A percentile compares a stretch with the other conserved stretches of the same genome.
These are phyloP conservation scores for Colletotrichum sp. DNA, from an alignment of 2,329 filamentous ascomycete genomes.

Conservation along the genomic window DNA sequence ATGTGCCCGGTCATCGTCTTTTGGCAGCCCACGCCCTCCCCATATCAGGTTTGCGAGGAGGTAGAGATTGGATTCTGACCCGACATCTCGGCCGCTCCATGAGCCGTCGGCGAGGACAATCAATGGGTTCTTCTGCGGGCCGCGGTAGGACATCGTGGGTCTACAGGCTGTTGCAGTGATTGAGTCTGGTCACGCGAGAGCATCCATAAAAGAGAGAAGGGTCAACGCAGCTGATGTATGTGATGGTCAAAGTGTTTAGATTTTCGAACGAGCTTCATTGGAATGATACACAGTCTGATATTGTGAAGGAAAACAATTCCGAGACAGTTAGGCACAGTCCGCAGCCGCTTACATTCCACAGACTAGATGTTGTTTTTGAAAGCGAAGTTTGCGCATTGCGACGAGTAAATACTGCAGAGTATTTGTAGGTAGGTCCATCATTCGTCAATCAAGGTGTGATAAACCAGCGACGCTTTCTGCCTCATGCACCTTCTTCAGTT, in stretches of 20 bases:
- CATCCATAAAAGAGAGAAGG: background rate
- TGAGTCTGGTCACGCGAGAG: background rate
- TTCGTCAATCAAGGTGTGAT: background rate
- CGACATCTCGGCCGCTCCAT: conserved; percentile 24
- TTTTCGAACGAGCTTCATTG: background rate
- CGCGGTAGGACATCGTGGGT: conserved; percentile 1
- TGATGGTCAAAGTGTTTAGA: background rate
- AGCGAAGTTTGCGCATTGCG: background rate
- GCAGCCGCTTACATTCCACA: background rate
- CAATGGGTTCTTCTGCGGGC: conserved; percentile 7
- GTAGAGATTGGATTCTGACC: conserved; percentile 22
- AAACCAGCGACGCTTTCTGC: background rate
- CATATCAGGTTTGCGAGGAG: conserved; percentile 22
- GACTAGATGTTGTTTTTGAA: accelerated
- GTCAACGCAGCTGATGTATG: background rate
- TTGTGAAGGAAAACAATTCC: background rate
- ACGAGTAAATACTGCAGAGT: background rate
- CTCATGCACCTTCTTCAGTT: background rate
- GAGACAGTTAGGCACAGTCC: background rate
- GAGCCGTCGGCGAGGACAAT: conserved; percentile 24
- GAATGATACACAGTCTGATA: background rate
- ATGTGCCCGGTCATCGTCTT: background rate
- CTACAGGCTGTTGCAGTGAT: background rate
- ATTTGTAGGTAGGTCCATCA: background rate
- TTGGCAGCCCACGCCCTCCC: background rate